A percentile compares a stretch with the other conserved stretches of the same genome.
Conservation (phyloP, 2,329 filamentous ascomycete genomes). For the Curvularia verruculosa region DNA sequence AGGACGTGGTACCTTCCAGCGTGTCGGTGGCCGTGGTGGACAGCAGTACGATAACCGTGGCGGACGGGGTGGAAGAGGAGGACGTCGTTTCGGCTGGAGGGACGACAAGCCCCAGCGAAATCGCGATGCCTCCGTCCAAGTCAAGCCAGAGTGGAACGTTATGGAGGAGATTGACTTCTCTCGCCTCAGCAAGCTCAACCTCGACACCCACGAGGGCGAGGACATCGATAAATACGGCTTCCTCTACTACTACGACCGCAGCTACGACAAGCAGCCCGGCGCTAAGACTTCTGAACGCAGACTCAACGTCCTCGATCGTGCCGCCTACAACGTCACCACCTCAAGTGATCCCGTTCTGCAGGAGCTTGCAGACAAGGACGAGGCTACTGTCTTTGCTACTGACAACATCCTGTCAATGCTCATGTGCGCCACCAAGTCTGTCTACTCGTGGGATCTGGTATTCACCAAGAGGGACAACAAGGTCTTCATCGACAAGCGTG, state of each 20-base stretch:
- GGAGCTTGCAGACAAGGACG: conserved; percentile 92
- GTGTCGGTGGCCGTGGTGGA: conserved; percentile 69
- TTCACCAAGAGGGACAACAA: conserved; percentile 93
- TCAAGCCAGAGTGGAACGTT: conserved; percentile 94
- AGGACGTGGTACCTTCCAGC: conserved; percentile 74
- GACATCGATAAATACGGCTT: conserved; percentile 96
- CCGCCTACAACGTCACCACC: conserved; percentile 97
- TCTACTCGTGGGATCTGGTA: conserved; percentile 98
- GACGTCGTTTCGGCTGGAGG: conserved; percentile 95
- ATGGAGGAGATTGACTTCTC: conserved; percentile 99
- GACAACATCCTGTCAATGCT: conserved; percentile 98
- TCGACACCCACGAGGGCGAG: conserved; percentile 93
- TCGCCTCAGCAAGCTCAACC: conserved; percentile 90
- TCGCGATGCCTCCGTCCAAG: conserved; percentile 93
- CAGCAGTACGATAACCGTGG: conserved; percentile 74
- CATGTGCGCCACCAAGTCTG: conserved; percentile 95
- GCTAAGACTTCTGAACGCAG: conserved; percentile 83
- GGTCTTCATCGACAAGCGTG: conserved; percentile 98
- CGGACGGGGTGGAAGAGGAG: conserved; percentile 72
- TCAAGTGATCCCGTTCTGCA: conserved; percentile 96
- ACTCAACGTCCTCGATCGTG: conserved; percentile 86
- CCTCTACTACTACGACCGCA: conserved; percentile 97
- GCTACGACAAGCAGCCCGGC: conserved; percentile 90
- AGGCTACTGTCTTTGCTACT: conserved; percentile 95
- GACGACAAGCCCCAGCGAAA: conserved; percentile 98